Evolutionary conservation across 306 rosid species (phyloP), one percentile per base, ranked within the genome.

Genomic region (Cyamopsis tetragonoloba): DNA sequence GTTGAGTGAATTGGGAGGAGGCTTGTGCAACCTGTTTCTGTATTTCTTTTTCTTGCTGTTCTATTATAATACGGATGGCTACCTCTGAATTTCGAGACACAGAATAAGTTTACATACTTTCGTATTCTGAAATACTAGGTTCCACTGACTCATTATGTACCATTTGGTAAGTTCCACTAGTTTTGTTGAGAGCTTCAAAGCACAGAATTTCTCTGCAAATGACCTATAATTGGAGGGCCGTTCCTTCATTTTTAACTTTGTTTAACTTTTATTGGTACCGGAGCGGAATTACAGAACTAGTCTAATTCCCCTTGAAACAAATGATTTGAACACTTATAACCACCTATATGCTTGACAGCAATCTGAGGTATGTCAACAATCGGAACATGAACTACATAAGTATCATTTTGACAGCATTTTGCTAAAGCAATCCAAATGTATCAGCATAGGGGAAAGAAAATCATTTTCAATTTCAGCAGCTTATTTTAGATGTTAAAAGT

Each of bases 401-500:
- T 27, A 61, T 32, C 49, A 54, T 30, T 12, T 44, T 23, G 63
- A 48, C 49, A 27, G 31, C 35, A 50, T 38, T 42, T 42, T 17
- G 12, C 62, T 8, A 43, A 26, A 26, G n/a, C 39, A 14, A 54
- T n/a, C 56, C 22, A 47, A 38, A 31, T 15, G 28, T 38, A 8
- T 17, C 49, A 55, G 34, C 57, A 75, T 6, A 31, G 0, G 2
- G 14, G 15, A 31, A 15, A 38, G n/a, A 35, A 20, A 6, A 3
- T 28, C 24, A 39, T 24, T 55, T 62, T 39, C 56, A 42, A 71
- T 20, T 38, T 32, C 44, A 47, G 49, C 38, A 60, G 17, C 3
- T 51, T 31, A 15, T 31, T 66, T 47, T 6, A 46, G 49, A 71
- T 53, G 56, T 61, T 23, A 72, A 32, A 44, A 70, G 55, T 37